Conservation (phyloP, 306 rosid species). For the Senna siamea region DNA sequence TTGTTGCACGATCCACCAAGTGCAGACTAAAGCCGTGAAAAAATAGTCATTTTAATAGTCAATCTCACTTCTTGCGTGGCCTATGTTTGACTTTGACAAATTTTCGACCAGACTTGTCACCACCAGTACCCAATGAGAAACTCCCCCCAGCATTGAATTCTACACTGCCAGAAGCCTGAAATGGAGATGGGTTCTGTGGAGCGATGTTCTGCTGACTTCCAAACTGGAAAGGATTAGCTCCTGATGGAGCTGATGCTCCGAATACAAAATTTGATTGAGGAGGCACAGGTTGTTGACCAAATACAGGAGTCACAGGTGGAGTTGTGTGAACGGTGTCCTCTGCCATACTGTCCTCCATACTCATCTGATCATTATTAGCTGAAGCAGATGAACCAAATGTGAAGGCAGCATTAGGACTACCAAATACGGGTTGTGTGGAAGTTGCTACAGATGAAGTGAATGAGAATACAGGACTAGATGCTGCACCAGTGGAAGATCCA, state of each 20-base stretch:
- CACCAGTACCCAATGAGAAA: constrained; percentile 84
- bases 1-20: constrained; percentile 24
- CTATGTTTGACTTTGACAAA: constrained; percentile 51
- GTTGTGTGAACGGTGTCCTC: constrained; percentile 73
- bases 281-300: constrained; percentile 55
- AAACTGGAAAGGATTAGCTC: constrained; percentile 61
- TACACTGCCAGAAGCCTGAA: constrained; percentile 77
- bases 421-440: constrained; percentile 65
- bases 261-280: constrained; percentile 64
- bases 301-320: constrained; percentile 46
- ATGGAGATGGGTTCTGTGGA: constrained; percentile 65
- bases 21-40: constrained; percentile 22
- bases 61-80: constrained; percentile 67
- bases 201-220: constrained; percentile 57
- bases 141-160: constrained; percentile 62
- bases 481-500: constrained; percentile 50
- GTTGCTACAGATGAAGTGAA: constrained; percentile 57
- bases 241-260: constrained; percentile 56
- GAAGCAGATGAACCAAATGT: constrained; percentile 50
- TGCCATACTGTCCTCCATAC: constrained; percentile 92
- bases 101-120: constrained; percentile 73
- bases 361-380: constrained; percentile 70
- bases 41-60: constrained; percentile 32
- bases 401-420: constrained; percentile 49
- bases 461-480: constrained; percentile 58